Conservation (phyloP, 2,329 filamentous ascomycete genomes). For the Fusarium bactridioides region DNA sequence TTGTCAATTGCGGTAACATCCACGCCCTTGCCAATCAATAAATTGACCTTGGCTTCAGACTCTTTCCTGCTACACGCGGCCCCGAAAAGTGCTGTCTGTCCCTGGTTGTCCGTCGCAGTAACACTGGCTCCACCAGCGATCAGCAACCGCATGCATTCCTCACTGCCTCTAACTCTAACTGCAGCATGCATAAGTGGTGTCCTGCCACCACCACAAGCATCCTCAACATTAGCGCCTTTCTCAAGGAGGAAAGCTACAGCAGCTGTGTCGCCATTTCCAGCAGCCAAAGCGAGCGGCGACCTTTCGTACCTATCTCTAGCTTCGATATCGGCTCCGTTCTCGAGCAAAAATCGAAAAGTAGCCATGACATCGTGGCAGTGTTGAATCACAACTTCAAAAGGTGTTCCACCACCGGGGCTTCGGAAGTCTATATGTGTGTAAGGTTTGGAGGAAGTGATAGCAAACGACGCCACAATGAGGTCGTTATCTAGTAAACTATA, state of each 20-base stretch:
- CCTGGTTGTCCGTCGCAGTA: accelerated
- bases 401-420: accelerated
- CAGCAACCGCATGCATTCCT: neutral
- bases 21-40: neutral
- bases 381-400: accelerated
- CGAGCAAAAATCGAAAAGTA: accelerated
- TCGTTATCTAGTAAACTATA: neutral
- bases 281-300: accelerated
- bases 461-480: neutral
- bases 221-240: accelerated
- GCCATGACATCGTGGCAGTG: accelerated
- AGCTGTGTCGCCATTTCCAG: accelerated
- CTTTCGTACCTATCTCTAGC: accelerated
- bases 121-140: neutral
- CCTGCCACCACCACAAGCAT: accelerated
- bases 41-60: neutral
- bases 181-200: neutral
- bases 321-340: neutral
- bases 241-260: neutral
- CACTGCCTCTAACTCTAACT: neutral
- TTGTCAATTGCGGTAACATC: neutral
- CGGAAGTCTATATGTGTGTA: accelerated
- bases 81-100: neutral
- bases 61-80: accelerated
- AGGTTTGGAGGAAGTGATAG: neutral